Evolutionary conservation across 352 stramenopile species (phyloP).

Genomic region (Phytopythium oedochilum): DNA sequence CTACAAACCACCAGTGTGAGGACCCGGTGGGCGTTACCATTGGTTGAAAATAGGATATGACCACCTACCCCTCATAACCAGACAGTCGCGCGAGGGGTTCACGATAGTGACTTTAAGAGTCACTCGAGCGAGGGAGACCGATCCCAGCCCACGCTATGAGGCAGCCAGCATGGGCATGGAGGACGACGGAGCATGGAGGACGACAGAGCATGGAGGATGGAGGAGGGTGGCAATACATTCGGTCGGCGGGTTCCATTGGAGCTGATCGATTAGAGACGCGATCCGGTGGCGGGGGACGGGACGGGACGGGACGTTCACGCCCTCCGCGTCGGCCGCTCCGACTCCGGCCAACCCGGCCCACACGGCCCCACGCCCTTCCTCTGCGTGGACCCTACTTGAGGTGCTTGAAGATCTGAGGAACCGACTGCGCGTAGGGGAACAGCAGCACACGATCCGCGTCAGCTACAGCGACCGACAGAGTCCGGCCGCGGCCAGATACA

Average conservation of each 20-base stretch:
- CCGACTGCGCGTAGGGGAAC: constrained; percentile 42
- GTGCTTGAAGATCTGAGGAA: constrained; percentile 94
- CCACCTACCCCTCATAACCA: background rate
- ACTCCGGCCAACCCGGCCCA: no score
- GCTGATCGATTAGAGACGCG: background rate
- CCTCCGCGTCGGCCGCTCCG: no score
- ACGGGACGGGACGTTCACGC: no score
- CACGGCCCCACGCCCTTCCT: background rate
- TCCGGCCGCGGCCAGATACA: no score
- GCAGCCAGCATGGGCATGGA: background rate
- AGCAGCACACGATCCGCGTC: no score
- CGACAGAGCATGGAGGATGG: background rate
- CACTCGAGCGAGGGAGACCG: background rate
- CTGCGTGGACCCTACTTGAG: constrained; percentile 74
- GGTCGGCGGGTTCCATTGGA: background rate
- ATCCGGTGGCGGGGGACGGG: no score
- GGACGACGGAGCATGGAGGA: background rate
- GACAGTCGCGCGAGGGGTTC: constrained; percentile 4
- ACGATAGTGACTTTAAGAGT: background rate
- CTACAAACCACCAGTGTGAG: constrained; percentile 31
- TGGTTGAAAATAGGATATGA: constrained; percentile 20
- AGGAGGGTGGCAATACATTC: background rate
- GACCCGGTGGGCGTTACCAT: constrained; percentile 4
- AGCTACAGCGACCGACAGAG: no score
- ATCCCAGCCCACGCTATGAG: no score